A percentile compares a stretch with the other conserved stretches of the same genome.
phyloP scores from a whole-genome alignment of 176 grass and related monocot genomes.

The Zoysia japonica region DNA sequence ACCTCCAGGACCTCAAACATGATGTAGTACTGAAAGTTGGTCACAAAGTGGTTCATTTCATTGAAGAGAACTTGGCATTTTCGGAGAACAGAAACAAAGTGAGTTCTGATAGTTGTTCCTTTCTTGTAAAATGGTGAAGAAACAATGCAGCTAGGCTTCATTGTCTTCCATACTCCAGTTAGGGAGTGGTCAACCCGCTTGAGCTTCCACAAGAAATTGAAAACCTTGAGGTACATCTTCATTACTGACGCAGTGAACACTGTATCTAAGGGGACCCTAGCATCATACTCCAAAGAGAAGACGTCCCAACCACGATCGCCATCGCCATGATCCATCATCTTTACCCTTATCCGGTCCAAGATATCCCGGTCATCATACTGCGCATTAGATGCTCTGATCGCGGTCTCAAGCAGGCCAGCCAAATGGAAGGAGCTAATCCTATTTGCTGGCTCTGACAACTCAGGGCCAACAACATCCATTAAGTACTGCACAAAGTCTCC shows the following conservation, averaged over 20 bases:
- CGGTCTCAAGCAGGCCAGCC: constrained; percentile 81
- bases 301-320: constrained; percentile 94
- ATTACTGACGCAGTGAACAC: constrained; percentile 91
- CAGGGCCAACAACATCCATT: constrained; percentile 91
- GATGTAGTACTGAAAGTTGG: constrained; percentile 93
- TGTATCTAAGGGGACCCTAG: constrained; percentile 76
- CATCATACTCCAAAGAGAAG: constrained; percentile 94
- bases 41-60: constrained; percentile 98
- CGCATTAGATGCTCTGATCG: constrained; percentile 83
- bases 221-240: constrained; percentile 93
- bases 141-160: constrained; percentile 95
- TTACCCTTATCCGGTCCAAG: constrained; percentile 83
- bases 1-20: constrained; percentile 99
- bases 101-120: constrained; percentile 51
- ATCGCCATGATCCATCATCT: constrained; percentile 95
- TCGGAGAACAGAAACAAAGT: constrained; percentile 78
- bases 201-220: constrained; percentile 93
- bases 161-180: constrained; percentile 84
- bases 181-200: constrained; percentile 86
- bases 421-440: constrained; percentile 93
- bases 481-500: constrained; percentile 98
- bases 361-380: constrained; percentile 94
- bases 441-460: constrained; percentile 94
- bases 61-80: constrained; percentile 96
- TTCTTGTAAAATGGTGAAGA: constrained; percentile 86